A percentile compares a stretch with the other conserved stretches of the same genome.
phyloP scores from a whole-genome alignment of 495 filamentous ascomycete species.

The Bacidia gigantensis region DNA sequence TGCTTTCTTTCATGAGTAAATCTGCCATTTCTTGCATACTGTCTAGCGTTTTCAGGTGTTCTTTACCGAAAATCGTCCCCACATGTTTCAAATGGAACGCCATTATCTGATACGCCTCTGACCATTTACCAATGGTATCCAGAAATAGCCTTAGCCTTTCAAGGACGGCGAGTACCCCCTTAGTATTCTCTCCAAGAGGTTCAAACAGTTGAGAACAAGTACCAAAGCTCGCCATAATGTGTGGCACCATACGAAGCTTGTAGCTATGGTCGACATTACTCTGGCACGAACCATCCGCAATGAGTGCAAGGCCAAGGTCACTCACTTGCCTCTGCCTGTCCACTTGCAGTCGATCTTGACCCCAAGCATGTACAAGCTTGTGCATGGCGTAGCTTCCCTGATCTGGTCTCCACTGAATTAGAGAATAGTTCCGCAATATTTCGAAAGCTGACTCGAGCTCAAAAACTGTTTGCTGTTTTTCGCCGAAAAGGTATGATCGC shows the following conservation, averaged over 20 bases:
- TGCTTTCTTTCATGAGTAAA: not conserved
- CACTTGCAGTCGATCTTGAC: not conserved
- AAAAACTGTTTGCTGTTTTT: not conserved
- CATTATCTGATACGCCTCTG: not conserved
- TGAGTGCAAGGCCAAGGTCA: not conserved
- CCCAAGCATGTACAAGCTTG: not conserved
- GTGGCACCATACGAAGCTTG: not conserved
- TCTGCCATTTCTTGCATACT: constrained; percentile 23
- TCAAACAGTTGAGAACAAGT: not conserved
- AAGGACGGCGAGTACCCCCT: not conserved
- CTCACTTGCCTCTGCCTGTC: not conserved
- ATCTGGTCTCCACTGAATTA: not conserved
- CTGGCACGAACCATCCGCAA: not conserved
- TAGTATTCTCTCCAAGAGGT: not conserved
- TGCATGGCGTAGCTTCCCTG: not conserved
- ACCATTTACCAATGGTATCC: not conserved
- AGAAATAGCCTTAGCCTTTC: not conserved
- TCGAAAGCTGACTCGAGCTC: not conserved
- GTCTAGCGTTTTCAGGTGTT: constrained; percentile 18
- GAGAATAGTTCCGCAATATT: not conserved
- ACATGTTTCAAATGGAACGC: constrained; percentile 14
- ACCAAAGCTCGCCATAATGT: not conserved
- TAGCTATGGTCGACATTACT: not conserved
- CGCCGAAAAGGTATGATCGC: not conserved
- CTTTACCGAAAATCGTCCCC: constrained; percentile 19